Base-by-base conservation (phyloP, 768 basidiomycete genomes). In the Saitozyma sp. region DNA sequence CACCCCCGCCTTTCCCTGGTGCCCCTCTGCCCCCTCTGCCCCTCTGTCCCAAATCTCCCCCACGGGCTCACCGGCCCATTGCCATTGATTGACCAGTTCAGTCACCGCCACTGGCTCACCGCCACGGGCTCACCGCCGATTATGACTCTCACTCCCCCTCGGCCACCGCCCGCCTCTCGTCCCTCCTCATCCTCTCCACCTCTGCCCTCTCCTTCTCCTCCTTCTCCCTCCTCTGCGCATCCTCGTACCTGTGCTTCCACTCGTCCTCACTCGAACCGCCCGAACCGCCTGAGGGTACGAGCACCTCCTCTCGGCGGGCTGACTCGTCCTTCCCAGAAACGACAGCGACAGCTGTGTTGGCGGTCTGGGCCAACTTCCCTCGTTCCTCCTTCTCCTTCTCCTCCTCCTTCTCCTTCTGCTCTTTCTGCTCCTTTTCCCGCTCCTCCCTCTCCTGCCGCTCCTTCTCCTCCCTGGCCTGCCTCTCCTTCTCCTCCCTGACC, bases 401-500 rank as follows among this genome's bases (percentile, higher is more conserved):
- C 65, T 66, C 66, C 57, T 62, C 62, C 9, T 29, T 50, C 50
- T 59, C 58, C 56, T 41, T 42, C 54, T 63, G 51, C 51, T 39
- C 19, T 38, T 46, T 46, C 45, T 17, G 13, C 49, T 58, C 56
- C 39, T 50, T 51, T 40, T 58, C 61, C 49, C 54, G 37, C 48
- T 16, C 51, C 37, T 17, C 54, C 50, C 59, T 56, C 39, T 62
- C 63, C 29, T 54, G 40, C 50, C 64, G 59, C 51, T 61, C 52
- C 16, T 10, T 40, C 38, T 37, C 19, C 41, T 54, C 61, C 59
- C 54, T 61, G 40, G 66, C 79, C 58, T 61, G 72, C 56, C 82
- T 81, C 60, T 58, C 79, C 66, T 84, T 79, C 16, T 73, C 80
- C 63, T 84, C 83, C 70, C 78, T 73, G 17, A 85, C 82, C 64